These are phyloP conservation scores for Deinandra increscens DNA, from an alignment of 129 eudicot species.

Conservation along the genomic window DNA sequence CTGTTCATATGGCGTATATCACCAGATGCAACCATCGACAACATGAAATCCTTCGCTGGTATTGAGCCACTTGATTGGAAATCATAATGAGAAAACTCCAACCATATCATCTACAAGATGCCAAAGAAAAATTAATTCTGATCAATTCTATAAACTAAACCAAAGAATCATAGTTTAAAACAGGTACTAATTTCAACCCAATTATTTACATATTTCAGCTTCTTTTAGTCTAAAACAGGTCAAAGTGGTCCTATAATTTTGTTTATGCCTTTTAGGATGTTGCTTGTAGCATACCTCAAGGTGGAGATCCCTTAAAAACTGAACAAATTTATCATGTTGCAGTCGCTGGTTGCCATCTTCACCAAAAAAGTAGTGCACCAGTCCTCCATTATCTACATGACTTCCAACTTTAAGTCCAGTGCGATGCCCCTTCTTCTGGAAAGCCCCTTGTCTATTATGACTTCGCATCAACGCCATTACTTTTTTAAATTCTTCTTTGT, in stretches of 20 bases:
- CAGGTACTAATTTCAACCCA: too few species aligned
- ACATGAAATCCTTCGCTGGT: conserved; percentile 77
- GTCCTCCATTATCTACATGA: conserved; percentile 68
- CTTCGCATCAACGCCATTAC: conserved; percentile 83
- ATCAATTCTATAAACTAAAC: conserved; percentile 14
- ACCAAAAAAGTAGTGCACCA: conserved; percentile 75
- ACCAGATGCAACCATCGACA: conserved; percentile 92
- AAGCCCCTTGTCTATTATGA: conserved; percentile 78
- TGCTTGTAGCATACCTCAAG: conserved; percentile 47
- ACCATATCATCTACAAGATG: conserved; percentile 47
- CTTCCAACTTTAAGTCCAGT: conserved; percentile 48
- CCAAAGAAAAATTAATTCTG: background rate
- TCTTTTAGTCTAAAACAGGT: too few species aligned
- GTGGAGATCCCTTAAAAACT: conserved; percentile 66
- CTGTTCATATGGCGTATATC: conserved; percentile 59
- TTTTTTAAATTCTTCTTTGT: conserved; percentile 68
- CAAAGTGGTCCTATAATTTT: too few species aligned
- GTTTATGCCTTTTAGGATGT: background rate
- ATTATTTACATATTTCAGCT: too few species aligned
- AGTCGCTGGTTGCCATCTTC: conserved; percentile 55
- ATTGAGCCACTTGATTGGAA: conserved; percentile 67
- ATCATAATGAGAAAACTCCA: conserved; percentile 90
- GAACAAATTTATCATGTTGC: conserved; percentile 56
- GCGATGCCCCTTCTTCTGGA: conserved; percentile 58
- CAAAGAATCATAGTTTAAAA: background rate